These are phyloP conservation scores for Chalciporus sp. DNA, from an alignment of 1,284 basidiomycete genomes.

Conservation along the genomic window DNA sequence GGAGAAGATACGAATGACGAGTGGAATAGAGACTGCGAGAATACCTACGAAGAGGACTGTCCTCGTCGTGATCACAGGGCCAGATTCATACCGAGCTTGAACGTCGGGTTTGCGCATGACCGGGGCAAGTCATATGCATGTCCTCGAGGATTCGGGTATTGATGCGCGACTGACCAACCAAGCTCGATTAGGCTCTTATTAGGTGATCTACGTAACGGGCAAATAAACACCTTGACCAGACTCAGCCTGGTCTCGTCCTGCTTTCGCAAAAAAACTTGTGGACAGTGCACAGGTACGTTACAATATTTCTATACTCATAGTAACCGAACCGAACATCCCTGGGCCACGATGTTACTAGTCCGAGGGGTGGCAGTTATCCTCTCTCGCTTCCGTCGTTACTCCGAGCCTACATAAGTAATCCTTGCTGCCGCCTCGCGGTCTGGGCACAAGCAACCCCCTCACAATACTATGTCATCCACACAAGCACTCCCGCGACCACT, in stretches of 20 bases:
- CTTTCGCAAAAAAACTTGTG: background rate
- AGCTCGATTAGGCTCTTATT: no score
- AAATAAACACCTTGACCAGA: no score
- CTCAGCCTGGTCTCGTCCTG: no score
- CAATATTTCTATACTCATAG: no score
- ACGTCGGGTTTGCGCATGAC: conserved; percentile 16
- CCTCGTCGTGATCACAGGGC: conserved; percentile 43
- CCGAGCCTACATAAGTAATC: conserved; percentile 6
- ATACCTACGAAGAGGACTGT: conserved; percentile 55
- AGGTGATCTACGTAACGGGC: no score
- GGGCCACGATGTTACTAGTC: background rate
- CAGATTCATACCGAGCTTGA: conserved; percentile 19
- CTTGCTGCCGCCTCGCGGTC: background rate
- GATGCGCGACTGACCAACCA: no score
- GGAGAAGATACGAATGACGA: conserved; percentile 54
- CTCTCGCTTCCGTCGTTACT: conserved; percentile 1
- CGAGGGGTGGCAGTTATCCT: background rate
- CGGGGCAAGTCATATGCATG: background rate
- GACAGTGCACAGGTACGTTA: background rate
- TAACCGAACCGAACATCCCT: background rate
- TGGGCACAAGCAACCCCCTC: background rate
- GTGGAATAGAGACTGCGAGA: conserved; percentile 55
- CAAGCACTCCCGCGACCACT: conserved; percentile 37
- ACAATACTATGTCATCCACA: conserved; percentile 22
- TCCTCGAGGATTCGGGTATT: background rate